Evolutionary conservation across 495 filamentous ascomycete genomes (phyloP), one percentile per base, ranked within the genome.

Genomic region (Penicillium herquei): DNA sequence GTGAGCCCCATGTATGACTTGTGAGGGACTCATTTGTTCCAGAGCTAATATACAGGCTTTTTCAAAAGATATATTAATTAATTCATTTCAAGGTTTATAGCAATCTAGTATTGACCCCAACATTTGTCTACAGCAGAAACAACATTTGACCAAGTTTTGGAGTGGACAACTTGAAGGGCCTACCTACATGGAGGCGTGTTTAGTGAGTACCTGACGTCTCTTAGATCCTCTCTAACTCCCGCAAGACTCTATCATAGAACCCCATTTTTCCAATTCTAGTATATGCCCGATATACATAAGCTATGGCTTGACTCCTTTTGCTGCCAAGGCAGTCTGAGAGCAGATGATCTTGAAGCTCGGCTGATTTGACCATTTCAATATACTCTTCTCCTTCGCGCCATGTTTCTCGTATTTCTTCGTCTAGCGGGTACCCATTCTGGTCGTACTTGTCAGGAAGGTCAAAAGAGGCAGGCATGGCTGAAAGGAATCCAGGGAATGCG

Each of bases 211-310:
- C 21, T 26, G 2, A 26, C 4, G 21, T 26, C 21, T 26, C 21
- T 26, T 26, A 26, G 21, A 26, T 26, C 21, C 21, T 26, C 21
- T 26, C 21, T 48, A 48, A 41, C 33, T 47, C 43, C n/a, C 42
- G 2, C 13, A 55, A 31, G 16, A 49, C 44, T 21, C 12, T 35
- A 55, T 49, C 37, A 42, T 55, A 55, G 0, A 43, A 21, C 11
- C 37, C 52, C 6, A 55, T 8, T 21, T 55, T 55, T 49, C 44
- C 52, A 55, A 55, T 11, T 48, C 33, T 11, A 49, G 52, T 55
- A 55, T 55, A 49, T n/a, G 35, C 35, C 6, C 26, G 44, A 55
- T 49, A 55, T 11, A 9, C 10, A 55, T 55, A 55, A 42, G 52
- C 34, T 55, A 55, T 49, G 30, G 12, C 11, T 6, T 55, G 44